Conservation (phyloP, 2,329 filamentous ascomycete genomes). For the Huntiella moniliformis region DNA sequence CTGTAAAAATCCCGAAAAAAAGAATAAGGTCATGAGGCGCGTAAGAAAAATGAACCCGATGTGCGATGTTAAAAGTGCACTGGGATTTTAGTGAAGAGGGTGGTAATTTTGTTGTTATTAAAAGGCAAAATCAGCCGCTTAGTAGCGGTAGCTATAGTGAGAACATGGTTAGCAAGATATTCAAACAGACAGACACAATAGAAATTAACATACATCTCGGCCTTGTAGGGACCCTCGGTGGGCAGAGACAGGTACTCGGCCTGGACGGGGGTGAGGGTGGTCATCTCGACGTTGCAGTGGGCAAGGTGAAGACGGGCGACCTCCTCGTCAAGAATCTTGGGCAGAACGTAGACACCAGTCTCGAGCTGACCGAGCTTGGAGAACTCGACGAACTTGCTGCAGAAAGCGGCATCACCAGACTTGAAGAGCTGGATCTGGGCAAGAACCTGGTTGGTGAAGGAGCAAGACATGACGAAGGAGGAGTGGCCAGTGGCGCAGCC, state of each 20-base stretch:
- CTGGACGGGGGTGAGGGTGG: conserved; percentile 67
- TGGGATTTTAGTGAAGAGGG: conserved; percentile 10
- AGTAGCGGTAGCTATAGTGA: conserved; percentile 26
- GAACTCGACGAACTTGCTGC: conserved; percentile 91
- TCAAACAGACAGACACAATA: not conserved
- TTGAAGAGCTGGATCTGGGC: conserved; percentile 98
- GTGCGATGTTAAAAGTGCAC: conserved; percentile 12
- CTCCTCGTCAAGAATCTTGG: conserved; percentile 98
- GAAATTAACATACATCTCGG: conserved; percentile 52
- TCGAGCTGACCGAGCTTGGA: conserved; percentile 80
- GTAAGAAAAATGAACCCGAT: conserved; percentile 9
- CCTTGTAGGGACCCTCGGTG: conserved; percentile 85
- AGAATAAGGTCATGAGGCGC: conserved; percentile 12
- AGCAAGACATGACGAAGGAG: conserved; percentile 99
- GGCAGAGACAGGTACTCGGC: conserved; percentile 85
- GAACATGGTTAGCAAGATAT: conserved; percentile 12
- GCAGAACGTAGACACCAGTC: conserved; percentile 85
- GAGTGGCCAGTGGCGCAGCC: conserved; percentile 98
- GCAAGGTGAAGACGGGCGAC: conserved; percentile 83
- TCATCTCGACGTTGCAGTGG: conserved; percentile 90
- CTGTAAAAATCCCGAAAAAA: conserved; percentile 12
- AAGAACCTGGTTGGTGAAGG: conserved; percentile 99
- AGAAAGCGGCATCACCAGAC: conserved; percentile 68
- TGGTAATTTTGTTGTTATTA: conserved; percentile 17
- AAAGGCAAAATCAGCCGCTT: conserved; percentile 15